A percentile compares a stretch with the other conserved stretches of the same genome.
These are phyloP conservation scores for Lactuca saligna DNA, from an alignment of 129 eudicot species.

Conservation along the genomic window DNA sequence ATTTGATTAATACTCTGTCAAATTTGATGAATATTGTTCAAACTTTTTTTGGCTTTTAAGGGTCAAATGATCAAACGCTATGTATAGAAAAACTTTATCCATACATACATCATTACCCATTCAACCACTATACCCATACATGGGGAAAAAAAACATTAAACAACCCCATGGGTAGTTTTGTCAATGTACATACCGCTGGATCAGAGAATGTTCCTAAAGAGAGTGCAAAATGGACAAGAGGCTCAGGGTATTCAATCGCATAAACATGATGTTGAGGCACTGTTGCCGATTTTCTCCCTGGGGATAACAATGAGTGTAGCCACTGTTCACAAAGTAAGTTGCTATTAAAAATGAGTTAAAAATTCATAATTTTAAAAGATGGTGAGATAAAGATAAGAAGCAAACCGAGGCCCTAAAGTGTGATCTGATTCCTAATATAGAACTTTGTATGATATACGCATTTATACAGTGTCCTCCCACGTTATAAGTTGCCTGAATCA, in stretches of 20 bases:
- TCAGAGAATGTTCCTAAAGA: constrained; percentile 74
- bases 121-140: not conserved
- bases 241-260: constrained; percentile 80
- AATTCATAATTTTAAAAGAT: not conserved
- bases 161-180: not conserved
- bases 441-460: constrained; percentile 68
- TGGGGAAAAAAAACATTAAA: too few species aligned
- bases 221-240: constrained; percentile 85
- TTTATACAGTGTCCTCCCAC: constrained; percentile 70
- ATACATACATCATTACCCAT: too few species aligned
- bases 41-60: too few species aligned
- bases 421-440: constrained; percentile 72
- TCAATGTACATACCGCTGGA: constrained; percentile 60
- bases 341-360: not conserved
- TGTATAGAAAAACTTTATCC: too few species aligned
- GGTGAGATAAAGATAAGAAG: constrained; percentile 14
- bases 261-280: constrained; percentile 45
- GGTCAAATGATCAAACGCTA: too few species aligned
- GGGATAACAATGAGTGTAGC: constrained; percentile 73
- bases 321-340: constrained; percentile 53
- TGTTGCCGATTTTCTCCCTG: constrained; percentile 63
- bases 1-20: too few species aligned
- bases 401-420: constrained; percentile 77
- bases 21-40: too few species aligned
- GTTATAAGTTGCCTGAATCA: constrained; percentile 73